Evolutionary conservation across 805 yeast species (phyloP).

Genomic region (Kazachstania psychrophila): DNA sequence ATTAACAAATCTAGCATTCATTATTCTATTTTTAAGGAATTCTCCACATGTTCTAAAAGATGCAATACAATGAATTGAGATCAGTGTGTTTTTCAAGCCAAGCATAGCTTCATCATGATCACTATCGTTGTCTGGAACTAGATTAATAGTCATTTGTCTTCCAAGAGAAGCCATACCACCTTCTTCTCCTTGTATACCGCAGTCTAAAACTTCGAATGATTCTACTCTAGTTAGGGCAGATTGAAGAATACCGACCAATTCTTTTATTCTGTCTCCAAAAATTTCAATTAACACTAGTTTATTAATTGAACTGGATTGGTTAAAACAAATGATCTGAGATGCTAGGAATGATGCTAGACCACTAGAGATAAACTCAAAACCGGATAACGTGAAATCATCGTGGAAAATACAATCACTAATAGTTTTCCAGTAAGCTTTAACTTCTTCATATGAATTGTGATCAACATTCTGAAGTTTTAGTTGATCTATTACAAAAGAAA

Average conservation of each 20-base stretch:
- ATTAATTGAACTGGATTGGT: not conserved
- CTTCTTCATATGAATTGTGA: conserved; percentile 22
- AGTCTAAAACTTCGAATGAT: conserved; percentile 49
- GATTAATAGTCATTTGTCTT: conserved; percentile 54
- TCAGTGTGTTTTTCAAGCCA: conserved; percentile 23
- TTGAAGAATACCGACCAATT: conserved; percentile 52
- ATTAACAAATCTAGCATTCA: conserved; percentile 20
- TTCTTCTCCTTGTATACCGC: conserved; percentile 32
- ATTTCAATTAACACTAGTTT: conserved; percentile 38
- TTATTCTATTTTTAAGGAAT: conserved; percentile 34
- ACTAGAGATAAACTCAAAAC: conserved; percentile 66
- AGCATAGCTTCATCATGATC: conserved; percentile 19
- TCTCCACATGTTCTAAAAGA: conserved; percentile 38
- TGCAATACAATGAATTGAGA: conserved; percentile 46
- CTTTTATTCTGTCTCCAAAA: conserved; percentile 29
- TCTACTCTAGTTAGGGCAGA: conserved; percentile 69
- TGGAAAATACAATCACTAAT: conserved; percentile 31
- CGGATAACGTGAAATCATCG: conserved; percentile 39
- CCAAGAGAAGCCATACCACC: conserved; percentile 55
- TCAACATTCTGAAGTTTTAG: conserved; percentile 18
- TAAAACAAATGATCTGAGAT: conserved; percentile 3
- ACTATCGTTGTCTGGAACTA: conserved; percentile 34
- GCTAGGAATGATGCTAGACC: conserved; percentile 41
- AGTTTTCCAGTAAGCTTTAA: conserved; percentile 32
- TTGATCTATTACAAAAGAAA: conserved; percentile 1